Base-by-base conservation (phyloP, 306 rosid genomes). In the Prunus campanulata region DNA sequence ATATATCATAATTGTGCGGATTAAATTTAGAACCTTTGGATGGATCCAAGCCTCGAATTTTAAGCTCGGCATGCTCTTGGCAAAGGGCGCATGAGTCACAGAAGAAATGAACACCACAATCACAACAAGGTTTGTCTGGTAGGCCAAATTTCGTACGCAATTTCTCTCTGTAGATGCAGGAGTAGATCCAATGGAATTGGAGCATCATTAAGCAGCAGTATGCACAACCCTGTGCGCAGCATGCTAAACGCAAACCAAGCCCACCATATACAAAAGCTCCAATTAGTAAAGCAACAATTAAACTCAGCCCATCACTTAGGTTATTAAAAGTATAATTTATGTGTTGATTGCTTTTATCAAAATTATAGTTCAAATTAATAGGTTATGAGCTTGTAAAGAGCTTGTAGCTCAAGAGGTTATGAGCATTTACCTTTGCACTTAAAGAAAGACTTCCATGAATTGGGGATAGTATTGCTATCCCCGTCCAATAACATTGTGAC, bases 11-110 rank as follows among this genome's bases (percentile, higher is more conserved):
- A 55, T 7, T n/a, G 8, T 7, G 10, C 27, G 29, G 39, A 67
- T 44, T 46, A 12, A 13, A 35, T 70, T 27, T 8, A 6, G 8
- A 71, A 52, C 81, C 84, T 56, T 71, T 81, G 11, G 77, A 15
- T 52, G 84, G 81, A 35, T 82, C 82, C 2, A 74, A 49, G 39
- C 86, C 82, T 32, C 77, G 52, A 4, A 51, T 5, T 61, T 77
- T 77, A 44, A 82, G 66, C 79, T 82, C 80, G 0, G 73, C 68
- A 39, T 59, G 57, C 32, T 78, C 86, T 82, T 78, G 82, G 65
- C 86, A 82, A 57, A 82, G 82, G 51, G 82, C 82, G 42, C 86
- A 82, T 11, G 66, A 0, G 0, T 67, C 73, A 20, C 86, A 82
- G 57, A 24, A 73, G 68, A 42, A 77, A 54, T 82, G 82, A 29